These are phyloP conservation scores for Apiospora sp. DNA, from an alignment of 2,329 filamentous ascomycete species.

Conservation along the genomic window DNA sequence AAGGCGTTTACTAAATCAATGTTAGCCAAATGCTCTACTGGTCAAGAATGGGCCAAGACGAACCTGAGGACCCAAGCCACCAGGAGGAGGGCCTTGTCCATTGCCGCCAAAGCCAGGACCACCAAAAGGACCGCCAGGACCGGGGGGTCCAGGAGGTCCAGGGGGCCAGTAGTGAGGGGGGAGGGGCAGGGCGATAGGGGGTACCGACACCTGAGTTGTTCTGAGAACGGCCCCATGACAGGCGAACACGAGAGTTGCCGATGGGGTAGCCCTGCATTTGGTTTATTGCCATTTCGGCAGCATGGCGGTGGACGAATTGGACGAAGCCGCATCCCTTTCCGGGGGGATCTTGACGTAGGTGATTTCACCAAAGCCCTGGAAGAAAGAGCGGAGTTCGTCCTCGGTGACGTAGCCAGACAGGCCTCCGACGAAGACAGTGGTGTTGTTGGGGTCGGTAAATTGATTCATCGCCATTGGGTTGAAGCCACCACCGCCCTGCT, in stretches of 20 bases:
- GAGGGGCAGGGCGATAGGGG: conserved; percentile 88
- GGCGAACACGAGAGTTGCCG: conserved; percentile 95
- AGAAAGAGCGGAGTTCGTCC: conserved; percentile 99
- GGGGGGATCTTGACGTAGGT: conserved; percentile 99
- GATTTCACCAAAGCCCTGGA: conserved; percentile 99
- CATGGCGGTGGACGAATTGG: conserved; percentile 98
- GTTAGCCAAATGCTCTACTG: background rate
- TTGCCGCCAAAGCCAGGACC: conserved; percentile 36
- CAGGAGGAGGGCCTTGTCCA: conserved; percentile 41
- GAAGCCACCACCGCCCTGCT: conserved; percentile 51
- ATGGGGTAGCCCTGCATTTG: conserved; percentile 99
- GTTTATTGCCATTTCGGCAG: conserved; percentile 99
- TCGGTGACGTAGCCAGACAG: conserved; percentile 98
- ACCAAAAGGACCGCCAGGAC: conserved; percentile 33
- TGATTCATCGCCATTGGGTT: conserved; percentile 84
- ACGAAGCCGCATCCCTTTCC: conserved; percentile 99
- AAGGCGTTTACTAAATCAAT: conserved; percentile 30
- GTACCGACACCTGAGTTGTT: conserved; percentile 99
- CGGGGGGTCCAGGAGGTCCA: conserved; percentile 39
- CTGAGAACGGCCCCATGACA: conserved; percentile 97
- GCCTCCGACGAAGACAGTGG: conserved; percentile 96
- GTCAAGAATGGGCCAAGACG: background rate
- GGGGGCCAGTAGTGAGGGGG: conserved; percentile 45
- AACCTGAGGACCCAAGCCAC: conserved; percentile 44
- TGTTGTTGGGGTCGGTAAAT: conserved; percentile 99